These are phyloP conservation scores for Chaetomium globosum DNA, from an alignment of 2,329 filamentous ascomycete genomes.

Conservation along the genomic window DNA sequence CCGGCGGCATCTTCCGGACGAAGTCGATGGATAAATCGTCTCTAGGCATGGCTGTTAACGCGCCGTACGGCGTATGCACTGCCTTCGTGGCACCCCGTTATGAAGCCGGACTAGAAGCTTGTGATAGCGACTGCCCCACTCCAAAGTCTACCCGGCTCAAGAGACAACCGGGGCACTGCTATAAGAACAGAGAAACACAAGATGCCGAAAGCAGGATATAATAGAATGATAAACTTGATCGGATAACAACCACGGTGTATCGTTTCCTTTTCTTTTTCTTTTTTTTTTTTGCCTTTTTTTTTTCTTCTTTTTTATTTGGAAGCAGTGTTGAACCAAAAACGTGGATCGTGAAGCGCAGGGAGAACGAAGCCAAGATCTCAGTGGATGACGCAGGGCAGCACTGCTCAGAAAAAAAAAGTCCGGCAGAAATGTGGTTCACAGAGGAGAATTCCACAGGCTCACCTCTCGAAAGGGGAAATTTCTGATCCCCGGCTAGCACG, in stretches of 20 bases:
- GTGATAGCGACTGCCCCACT: conserved; percentile 17
- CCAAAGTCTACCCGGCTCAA: conserved; percentile 10
- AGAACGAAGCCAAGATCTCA: conserved; percentile 19
- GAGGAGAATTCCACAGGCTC: conserved; percentile 31
- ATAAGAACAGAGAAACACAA: neutral
- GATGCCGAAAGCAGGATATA: neutral
- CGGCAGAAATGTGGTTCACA: conserved; percentile 23
- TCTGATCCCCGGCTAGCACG: conserved; percentile 14
- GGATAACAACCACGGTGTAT: neutral
- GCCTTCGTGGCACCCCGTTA: conserved; percentile 4
- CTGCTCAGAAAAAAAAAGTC: conserved; percentile 1
- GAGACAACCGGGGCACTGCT: neutral
- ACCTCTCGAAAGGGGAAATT: conserved; percentile 27
- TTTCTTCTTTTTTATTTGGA: neutral
- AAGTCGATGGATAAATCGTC: conserved; percentile 73
- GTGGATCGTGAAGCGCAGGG: conserved; percentile 14
- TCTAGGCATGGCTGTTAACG: conserved; percentile 70
- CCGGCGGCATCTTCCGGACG: conserved; percentile 65
- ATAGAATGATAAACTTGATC: neutral
- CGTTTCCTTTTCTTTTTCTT: neutral
- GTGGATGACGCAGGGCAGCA: conserved; percentile 27
- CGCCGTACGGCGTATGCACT: conserved; percentile 27
- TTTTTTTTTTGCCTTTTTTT: neutral
- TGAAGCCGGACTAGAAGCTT: conserved; percentile 4
- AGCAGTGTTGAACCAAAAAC: neutral